Conservation (phyloP, 2,329 filamentous ascomycete genomes). For the Trichoderma lentiforme region DNA sequence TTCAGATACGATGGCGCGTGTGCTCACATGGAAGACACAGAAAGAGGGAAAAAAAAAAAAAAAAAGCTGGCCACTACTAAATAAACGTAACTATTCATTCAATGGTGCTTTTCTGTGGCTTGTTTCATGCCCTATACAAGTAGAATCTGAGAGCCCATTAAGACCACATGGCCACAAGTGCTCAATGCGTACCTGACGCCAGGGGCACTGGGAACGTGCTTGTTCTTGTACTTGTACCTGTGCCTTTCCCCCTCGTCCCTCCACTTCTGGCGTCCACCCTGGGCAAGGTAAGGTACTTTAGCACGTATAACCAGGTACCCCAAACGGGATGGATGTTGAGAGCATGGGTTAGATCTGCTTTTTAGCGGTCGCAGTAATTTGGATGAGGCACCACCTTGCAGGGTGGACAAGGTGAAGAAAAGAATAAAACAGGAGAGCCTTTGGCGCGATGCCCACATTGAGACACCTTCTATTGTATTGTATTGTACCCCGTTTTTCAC, state of each 20-base stretch:
- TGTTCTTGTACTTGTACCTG: not conserved
- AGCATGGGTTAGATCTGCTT: not conserved
- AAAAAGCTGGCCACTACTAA: not conserved
- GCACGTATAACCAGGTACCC: not conserved
- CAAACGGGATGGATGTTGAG: slow-evolving; percentile 7
- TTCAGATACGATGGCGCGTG: slow-evolving; percentile 23
- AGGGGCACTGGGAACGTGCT: not conserved
- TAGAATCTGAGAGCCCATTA: not conserved
- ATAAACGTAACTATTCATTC: not conserved
- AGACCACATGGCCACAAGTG: not conserved
- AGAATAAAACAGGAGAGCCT: not conserved
- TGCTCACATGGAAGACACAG: not conserved
- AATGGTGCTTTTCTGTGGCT: not conserved
- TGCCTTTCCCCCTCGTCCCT: not conserved
- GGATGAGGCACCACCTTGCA: not conserved
- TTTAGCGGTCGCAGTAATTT: not conserved
- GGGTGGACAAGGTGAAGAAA: not conserved
- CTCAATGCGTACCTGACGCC: not conserved
- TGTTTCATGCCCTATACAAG: not conserved
- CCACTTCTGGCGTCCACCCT: slow-evolving; percentile 2
- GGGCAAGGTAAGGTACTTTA: not conserved
- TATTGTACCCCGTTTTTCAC: not conserved
- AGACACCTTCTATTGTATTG: not conserved
- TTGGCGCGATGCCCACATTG: not conserved
- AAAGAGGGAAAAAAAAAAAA: not conserved